Conservation (phyloP, 495 filamentous ascomycete genomes). For the Glarea lozoyensis region DNA sequence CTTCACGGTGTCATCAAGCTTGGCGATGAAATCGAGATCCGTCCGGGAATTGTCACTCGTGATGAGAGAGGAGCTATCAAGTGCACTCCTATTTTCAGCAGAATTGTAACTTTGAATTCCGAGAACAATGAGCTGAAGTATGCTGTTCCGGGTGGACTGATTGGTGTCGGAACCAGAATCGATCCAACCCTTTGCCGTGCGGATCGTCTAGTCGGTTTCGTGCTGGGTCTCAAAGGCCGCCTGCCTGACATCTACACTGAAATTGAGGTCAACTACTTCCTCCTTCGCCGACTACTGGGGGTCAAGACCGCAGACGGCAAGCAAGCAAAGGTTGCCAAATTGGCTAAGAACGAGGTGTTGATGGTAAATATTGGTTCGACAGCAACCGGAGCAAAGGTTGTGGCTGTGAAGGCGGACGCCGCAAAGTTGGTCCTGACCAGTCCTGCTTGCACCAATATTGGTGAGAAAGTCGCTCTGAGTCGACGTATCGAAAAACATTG, state of each 20-base stretch:
- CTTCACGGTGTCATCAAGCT: conserved; percentile 91
- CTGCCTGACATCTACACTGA: conserved; percentile 94
- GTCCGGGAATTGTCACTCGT: conserved; percentile 89
- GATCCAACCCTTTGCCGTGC: conserved; percentile 97
- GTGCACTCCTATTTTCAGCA: conserved; percentile 93
- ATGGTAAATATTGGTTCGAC: conserved; percentile 99
- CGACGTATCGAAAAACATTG: conserved; percentile 98
- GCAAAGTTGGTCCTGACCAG: conserved; percentile 80
- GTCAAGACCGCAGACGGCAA: conserved; percentile 97
- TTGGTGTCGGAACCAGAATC: conserved; percentile 93
- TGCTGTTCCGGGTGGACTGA: conserved; percentile 92
- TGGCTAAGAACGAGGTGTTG: conserved; percentile 94
- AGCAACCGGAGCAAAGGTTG: conserved; percentile 89
- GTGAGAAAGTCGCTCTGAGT: conserved; percentile 94
- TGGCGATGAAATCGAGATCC: conserved; percentile 95
- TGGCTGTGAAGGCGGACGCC: conserved; percentile 93
- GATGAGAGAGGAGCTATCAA: conserved; percentile 90
- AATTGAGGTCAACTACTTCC: conserved; percentile 98
- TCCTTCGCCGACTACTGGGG: conserved; percentile 86
- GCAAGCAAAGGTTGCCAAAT: conserved; percentile 96
- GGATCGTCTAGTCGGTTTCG: conserved; percentile 97
- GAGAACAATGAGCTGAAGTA: conserved; percentile 98
- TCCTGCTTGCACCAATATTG: conserved; percentile 86
- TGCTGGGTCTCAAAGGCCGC: conserved; percentile 84
- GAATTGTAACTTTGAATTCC: conserved; percentile 89